These are phyloP conservation scores for Pythium biforme DNA, from an alignment of 352 stramenopile species.

Conservation along the genomic window DNA sequence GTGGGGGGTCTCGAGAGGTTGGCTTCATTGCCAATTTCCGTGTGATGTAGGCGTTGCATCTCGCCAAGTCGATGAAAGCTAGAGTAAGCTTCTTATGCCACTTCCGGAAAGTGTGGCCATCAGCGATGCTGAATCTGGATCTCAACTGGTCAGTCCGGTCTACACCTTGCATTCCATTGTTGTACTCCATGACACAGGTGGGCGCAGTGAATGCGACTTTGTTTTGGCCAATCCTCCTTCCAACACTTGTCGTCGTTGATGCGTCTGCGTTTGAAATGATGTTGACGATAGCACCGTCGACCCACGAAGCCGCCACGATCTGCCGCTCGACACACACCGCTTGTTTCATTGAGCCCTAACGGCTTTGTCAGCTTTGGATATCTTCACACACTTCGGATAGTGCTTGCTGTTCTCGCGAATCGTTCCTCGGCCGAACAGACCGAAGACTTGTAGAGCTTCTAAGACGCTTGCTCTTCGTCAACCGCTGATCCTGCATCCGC, in stretches of 20 bases:
- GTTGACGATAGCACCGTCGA: not conserved
- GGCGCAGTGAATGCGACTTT: not conserved
- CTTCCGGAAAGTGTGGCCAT: not conserved
- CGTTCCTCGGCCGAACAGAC: not conserved
- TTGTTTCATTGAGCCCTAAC: not conserved
- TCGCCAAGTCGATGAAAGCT: not conserved
- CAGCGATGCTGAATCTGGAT: not conserved
- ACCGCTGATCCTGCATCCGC: no score
- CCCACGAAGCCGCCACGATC: not conserved
- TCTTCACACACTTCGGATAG: not conserved
- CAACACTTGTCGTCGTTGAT: not conserved
- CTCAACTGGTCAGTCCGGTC: not conserved
- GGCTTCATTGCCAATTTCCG: not conserved
- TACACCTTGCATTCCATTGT: not conserved
- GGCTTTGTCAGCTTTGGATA: not conserved
- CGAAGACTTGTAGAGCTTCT: not conserved
- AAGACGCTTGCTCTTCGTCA: no score
- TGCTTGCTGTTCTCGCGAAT: not conserved
- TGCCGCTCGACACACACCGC: not conserved
- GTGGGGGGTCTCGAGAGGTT: not conserved
- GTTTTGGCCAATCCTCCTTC: not conserved
- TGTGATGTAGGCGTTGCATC: not conserved
- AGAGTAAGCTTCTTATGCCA: constrained; percentile 4
- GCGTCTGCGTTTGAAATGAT: not conserved
- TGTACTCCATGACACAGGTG: not conserved